Evolutionary conservation across 352 stramenopile species (phyloP), one percentile per base, ranked within the genome.

Genomic region (Globisporangium carolinianum): DNA sequence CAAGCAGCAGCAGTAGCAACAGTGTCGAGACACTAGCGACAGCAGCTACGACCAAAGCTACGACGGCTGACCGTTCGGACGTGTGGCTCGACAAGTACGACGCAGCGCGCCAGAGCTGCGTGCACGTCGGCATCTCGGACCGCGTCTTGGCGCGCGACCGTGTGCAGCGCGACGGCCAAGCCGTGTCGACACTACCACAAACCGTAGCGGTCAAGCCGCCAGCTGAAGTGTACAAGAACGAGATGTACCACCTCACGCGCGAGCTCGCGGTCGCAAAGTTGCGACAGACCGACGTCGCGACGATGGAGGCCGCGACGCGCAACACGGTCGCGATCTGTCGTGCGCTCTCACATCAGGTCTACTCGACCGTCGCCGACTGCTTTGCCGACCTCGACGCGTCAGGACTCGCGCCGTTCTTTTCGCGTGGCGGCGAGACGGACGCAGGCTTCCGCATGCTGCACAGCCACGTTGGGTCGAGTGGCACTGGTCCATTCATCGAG

Each of bases 81-180:
- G 32, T 72, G 15, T 84, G 72, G 73, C 58, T 58, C 17, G 71
- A 86, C 12, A 57, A 80, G 59, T 86, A 75, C 57, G 73, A 71
- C n/a, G 69, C 61, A 14, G 75, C 73, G 35, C 67, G 80, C 14
- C 80, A 90, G 62, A 81, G 72, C 54, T 88, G 78, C 59, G 76
- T 90, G 32, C 78, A 90, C 37, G 71, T 73, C 9, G 80, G 78
- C 4, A 87, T 90, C 17, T 88, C 80, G 24, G 78, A 88, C 61
- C 76, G 80, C 8, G 64, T 90, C 18, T 49, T 87, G 2, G 74
- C 88, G 32, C 69, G 79, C 15, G 69, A 90, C 36, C 58, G 67
- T 36, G 60, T 72, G 36, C 46, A 51, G 15, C 60, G 49, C 12
- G 54, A 59, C 54, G 52, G 42, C 0, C 47, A 67, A 17, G 53